These are phyloP conservation scores for Chytridiales sp. DNA, from an alignment of 371 early-diverging fungal species.

Conservation along the genomic window DNA sequence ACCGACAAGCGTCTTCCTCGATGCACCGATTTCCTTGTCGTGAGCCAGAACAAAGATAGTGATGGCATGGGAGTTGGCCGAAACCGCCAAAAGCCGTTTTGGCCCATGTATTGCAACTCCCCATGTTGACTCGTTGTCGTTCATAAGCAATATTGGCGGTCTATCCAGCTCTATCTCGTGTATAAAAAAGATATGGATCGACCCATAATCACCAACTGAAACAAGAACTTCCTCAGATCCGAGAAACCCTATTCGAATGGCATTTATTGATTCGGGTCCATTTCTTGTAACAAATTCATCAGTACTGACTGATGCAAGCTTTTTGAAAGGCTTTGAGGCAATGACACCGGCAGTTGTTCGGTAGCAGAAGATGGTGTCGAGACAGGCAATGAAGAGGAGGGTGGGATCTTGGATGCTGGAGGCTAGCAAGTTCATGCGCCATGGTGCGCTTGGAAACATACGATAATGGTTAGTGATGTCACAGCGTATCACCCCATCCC, in stretches of 20 bases:
- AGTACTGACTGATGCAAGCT: neutral
- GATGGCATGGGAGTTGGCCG: constrained; percentile 58
- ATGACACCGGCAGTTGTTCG: neutral
- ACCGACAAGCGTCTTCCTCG: constrained; percentile 33
- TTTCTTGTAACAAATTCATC: neutral
- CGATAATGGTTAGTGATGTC: no score
- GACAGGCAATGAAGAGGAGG: constrained; percentile 21
- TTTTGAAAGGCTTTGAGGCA: neutral
- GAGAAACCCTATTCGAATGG: constrained; percentile 54
- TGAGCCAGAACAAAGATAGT: constrained; percentile 54
- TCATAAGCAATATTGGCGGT: constrained; percentile 46
- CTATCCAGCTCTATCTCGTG: constrained; percentile 43
- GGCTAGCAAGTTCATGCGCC: constrained; percentile 28
- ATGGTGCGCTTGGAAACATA: constrained; percentile 23
- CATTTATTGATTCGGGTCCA: constrained; percentile 47
- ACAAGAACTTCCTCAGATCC: constrained; percentile 54
- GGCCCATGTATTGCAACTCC: constrained; percentile 60
- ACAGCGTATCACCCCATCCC: no score
- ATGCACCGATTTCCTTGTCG: neutral
- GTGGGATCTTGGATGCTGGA: constrained; percentile 1
- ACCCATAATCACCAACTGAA: constrained; percentile 55
- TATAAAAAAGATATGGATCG: no score
- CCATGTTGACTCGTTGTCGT: constrained; percentile 56
- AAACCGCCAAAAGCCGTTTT: constrained; percentile 56
- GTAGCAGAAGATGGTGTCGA: constrained; percentile 13